phyloP scores from a whole-genome alignment of 768 basidiomycete genomes.

The Sarcodon aspratus region DNA sequence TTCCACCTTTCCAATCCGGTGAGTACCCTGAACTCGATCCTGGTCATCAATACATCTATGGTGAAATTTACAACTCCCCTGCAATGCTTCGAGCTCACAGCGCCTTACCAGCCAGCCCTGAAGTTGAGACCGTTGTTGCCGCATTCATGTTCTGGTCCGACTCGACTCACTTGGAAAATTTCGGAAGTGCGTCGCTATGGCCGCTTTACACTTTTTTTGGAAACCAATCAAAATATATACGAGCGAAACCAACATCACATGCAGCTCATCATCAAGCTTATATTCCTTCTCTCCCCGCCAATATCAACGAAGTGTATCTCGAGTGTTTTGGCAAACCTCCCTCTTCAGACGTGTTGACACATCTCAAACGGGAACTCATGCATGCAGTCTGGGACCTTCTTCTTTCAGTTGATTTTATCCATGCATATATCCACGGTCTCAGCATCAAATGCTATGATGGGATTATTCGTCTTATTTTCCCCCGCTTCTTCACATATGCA shows the following conservation, averaged over 20 bases:
- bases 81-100: no score
- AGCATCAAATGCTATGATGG: constrained; percentile 16
- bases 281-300: constrained; percentile 25
- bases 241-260: constrained; percentile 14
- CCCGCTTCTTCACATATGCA: constrained; percentile 14
- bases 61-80: no score
- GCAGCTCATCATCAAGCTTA: constrained; percentile 31
- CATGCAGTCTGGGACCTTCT: constrained; percentile 14
- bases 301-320: constrained; percentile 17
- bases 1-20: no score
- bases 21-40: no score
- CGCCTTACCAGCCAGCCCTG: no score
- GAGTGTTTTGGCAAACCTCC: constrained; percentile 6
- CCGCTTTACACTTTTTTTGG: constrained; percentile 27
- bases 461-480: constrained; percentile 10
- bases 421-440: constrained; percentile 14
- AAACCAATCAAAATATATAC: constrained; percentile 30
- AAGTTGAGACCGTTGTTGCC: no score
- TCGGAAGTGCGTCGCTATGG: constrained; percentile 22
- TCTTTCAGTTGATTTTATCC: constrained; percentile 11
- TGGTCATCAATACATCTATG: no score
- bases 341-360: constrained; percentile 13
- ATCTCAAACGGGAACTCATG: constrained; percentile 19
- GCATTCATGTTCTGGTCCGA: no score
- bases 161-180: constrained; percentile 17